Percentiles rank a stretch among this genome's conserved stretches.
Conservation (phyloP, 179 eudicot species). For the Corrigiola litoralis region DNA sequence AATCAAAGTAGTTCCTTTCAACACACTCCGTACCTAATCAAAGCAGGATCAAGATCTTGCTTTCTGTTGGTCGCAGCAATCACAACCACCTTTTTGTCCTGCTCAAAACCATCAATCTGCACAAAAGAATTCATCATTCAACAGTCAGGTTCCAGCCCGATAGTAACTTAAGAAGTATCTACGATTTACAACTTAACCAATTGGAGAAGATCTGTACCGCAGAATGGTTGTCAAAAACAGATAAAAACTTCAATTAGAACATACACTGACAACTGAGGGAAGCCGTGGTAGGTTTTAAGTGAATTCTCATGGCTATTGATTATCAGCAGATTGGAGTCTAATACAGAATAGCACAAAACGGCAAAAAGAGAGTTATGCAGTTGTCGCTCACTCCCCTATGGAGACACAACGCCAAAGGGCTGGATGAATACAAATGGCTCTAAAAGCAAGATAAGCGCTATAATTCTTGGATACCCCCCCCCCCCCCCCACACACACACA, state of each 20-base stretch:
- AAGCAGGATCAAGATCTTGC: constrained; percentile 98
- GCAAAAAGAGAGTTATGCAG: too few relatives aligned
- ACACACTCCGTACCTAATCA: constrained; percentile 94
- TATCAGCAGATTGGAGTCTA: background rate
- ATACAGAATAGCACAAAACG: too few relatives aligned
- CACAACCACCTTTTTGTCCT: constrained; percentile 92
- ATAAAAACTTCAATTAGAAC: background rate
- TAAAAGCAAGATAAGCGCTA: too few relatives aligned
- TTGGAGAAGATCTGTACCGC: background rate
- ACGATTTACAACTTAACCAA: background rate
- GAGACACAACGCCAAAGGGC: too few relatives aligned
- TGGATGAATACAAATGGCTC: too few relatives aligned
- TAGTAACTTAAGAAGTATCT: background rate
- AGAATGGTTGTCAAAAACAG: background rate
- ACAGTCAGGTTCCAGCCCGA: background rate
- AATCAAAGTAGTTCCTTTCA: too few relatives aligned
- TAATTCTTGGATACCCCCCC: too few relatives aligned
- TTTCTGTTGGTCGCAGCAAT: constrained; percentile 96
- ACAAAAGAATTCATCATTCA: constrained; percentile 6
- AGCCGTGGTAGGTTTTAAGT: background rate
- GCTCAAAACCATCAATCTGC: constrained; percentile 99
- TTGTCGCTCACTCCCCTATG: too few relatives aligned
- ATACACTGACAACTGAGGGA: background rate
- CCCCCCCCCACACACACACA: too few relatives aligned
- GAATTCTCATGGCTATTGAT: too few relatives aligned